Evolutionary conservation across 1,284 basidiomycete species (phyloP).

Genomic region (Nidula niveotomentosa): DNA sequence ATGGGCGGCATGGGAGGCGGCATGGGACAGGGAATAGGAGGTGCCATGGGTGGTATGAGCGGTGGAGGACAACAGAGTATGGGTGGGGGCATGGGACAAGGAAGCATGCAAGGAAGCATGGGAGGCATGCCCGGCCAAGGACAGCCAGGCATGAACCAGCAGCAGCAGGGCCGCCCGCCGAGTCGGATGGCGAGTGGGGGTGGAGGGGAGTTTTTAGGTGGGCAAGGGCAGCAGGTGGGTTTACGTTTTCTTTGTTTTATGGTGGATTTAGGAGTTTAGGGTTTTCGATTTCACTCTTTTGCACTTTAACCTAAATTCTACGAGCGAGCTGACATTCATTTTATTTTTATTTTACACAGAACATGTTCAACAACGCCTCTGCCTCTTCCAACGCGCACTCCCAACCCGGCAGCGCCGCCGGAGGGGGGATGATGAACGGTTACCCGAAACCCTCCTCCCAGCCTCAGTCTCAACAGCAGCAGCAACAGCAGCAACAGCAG

Average conservation of each 20-base stretch:
- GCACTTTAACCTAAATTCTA: too few species aligned
- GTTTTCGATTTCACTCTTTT: too few species aligned
- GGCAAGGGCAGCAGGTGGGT: not conserved
- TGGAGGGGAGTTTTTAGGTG: not conserved
- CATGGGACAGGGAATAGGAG: too few species aligned
- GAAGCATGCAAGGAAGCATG: not conserved
- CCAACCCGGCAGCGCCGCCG: not conserved
- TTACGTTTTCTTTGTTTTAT: not conserved
- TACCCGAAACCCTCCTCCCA: conserved; percentile 3
- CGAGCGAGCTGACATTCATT: not conserved
- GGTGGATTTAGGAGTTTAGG: not conserved
- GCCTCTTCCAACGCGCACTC: too few species aligned
- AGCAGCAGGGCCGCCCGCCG: not conserved
- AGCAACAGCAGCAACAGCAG: conserved; percentile 11
- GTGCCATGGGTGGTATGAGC: too few species aligned
- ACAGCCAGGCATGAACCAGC: not conserved
- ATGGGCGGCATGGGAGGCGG: not conserved
- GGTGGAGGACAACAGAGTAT: too few species aligned
- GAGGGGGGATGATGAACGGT: not conserved
- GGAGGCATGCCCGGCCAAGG: not conserved
- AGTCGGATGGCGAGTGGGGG: not conserved
- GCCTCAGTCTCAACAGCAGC: conserved; percentile 10
- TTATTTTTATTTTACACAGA: not conserved
- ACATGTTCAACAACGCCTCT: not conserved
- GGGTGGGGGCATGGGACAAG: too few species aligned